Percentiles rank a stretch among this genome's conserved stretches.
These are phyloP conservation scores for Circinella umbellata DNA, from an alignment of 371 early-diverging fungal species.

Conservation along the genomic window DNA sequence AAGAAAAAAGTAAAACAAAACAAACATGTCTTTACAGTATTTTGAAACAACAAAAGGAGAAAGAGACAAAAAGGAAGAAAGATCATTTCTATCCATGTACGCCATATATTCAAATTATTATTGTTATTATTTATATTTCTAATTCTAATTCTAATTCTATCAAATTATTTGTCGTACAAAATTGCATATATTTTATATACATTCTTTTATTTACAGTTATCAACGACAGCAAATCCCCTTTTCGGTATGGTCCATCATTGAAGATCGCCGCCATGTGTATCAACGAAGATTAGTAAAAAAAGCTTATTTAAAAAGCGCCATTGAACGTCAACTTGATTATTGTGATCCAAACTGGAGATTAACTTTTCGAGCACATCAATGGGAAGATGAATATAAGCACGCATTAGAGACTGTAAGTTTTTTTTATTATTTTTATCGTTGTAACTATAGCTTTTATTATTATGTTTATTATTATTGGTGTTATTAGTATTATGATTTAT, in stretches of 20 bases:
- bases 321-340: constrained; percentile 27
- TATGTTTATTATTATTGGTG: too few species aligned
- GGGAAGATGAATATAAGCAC: constrained; percentile 34
- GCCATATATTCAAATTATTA: too few species aligned
- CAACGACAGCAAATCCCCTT: constrained; percentile 28
- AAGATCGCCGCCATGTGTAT: constrained; percentile 27
- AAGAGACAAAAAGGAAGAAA: too few species aligned
- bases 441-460: too few species aligned
- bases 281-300: constrained; percentile 22
- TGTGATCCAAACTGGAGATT: constrained; percentile 23
- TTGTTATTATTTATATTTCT: too few species aligned
- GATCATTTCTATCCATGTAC: too few species aligned
- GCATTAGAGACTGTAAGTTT: constrained; percentile 25
- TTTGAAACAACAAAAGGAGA: too few species aligned
- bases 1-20: too few species aligned
- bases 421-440: neutral
- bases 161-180: neutral
- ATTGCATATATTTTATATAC: constrained; percentile 2
- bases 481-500: too few species aligned
- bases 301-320: constrained; percentile 17
- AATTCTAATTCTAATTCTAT: constrained; percentile 2
- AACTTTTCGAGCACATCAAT: constrained; percentile 20
- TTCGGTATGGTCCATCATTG: constrained; percentile 29
- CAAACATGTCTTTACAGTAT: too few species aligned
- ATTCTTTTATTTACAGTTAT: constrained; percentile 13